These are phyloP conservation scores for Yarrowia sp. DNA, from an alignment of 805 yeast species.

Conservation along the genomic window DNA sequence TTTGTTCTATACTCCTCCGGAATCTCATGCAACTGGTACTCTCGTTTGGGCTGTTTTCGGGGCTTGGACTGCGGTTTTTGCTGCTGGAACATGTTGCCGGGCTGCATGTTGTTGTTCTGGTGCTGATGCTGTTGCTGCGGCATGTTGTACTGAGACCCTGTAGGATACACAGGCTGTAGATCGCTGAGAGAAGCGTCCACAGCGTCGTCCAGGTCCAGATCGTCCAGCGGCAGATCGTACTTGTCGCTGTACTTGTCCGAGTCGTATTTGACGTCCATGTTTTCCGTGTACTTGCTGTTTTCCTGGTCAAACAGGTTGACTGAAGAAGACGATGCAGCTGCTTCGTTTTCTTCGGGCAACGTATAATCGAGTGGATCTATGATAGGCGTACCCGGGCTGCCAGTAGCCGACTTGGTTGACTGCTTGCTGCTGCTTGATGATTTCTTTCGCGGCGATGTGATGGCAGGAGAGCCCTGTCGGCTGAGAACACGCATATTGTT, in stretches of 20 bases:
- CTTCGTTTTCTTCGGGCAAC: background rate
- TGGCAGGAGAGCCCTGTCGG: conserved; percentile 16
- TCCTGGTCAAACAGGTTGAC: conserved; percentile 17
- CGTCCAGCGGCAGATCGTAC: conserved; percentile 24
- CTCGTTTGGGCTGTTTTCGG: conserved; percentile 49
- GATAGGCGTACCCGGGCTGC: background rate
- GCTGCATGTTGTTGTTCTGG: conserved; percentile 1
- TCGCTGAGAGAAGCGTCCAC: conserved; percentile 20
- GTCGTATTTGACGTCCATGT: conserved; percentile 9
- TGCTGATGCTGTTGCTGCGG: background rate
- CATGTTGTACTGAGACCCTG: conserved; percentile 20
- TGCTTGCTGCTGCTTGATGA: conserved; percentile 21
- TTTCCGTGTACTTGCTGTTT: conserved; percentile 16
- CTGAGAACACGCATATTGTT: conserved; percentile 18
- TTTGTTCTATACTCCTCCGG: conserved; percentile 84
- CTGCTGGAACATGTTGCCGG: conserved; percentile 19
- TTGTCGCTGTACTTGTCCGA: conserved; percentile 10
- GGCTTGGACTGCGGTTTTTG: conserved; percentile 31
- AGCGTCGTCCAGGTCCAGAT: conserved; percentile 12
- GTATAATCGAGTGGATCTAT: conserved; percentile 3
- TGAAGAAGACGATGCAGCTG: conserved; percentile 1
- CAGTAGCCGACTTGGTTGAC: conserved; percentile 3
- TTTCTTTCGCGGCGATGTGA: conserved; percentile 10
- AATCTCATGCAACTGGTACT: conserved; percentile 75
- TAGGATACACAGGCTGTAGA: conserved; percentile 19